Evolutionary conservation across 2,329 filamentous ascomycete species (phyloP).

Genomic region (Fusarium nodosum): DNA sequence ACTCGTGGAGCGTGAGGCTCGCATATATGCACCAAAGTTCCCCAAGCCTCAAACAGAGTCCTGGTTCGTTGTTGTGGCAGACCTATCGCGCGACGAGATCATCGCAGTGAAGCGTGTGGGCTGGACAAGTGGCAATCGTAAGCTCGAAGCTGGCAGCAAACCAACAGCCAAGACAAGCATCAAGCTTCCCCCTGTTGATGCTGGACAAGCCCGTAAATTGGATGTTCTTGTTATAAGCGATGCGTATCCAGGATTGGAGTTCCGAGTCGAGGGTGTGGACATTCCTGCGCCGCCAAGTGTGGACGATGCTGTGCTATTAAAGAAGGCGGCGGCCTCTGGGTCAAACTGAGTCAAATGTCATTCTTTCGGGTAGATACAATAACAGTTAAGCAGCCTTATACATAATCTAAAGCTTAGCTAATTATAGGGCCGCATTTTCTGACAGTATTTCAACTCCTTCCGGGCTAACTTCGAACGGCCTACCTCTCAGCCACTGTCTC

Average conservation of each 20-base stretch:
- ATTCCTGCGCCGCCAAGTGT: conserved; percentile 65
- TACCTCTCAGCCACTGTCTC: too few relatives aligned
- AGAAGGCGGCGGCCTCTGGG: conserved; percentile 52
- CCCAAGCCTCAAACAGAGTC: conserved; percentile 96
- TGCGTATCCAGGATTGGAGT: conserved; percentile 82
- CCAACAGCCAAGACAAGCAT: conserved; percentile 70
- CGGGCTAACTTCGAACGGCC: too few relatives aligned
- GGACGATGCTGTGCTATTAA: conserved; percentile 61
- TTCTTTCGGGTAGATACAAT: neutral
- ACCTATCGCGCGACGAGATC: conserved; percentile 78
- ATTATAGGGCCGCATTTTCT: too few relatives aligned
- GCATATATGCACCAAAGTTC: conserved; percentile 89
- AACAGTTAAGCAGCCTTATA: too few relatives aligned
- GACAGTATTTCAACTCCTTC: too few relatives aligned
- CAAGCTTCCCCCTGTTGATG: conserved; percentile 67
- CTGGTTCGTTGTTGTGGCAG: conserved; percentile 86
- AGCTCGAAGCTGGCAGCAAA: conserved; percentile 59
- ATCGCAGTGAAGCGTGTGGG: conserved; percentile 87
- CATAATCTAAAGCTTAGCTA: too few relatives aligned
- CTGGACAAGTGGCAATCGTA: conserved; percentile 66
- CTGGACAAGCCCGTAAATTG: conserved; percentile 69
- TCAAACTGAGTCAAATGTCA: conserved; percentile 24
- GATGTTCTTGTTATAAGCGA: conserved; percentile 87
- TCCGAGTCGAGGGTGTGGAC: conserved; percentile 63
- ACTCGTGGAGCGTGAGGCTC: conserved; percentile 73